A percentile compares a stretch with the other conserved stretches of the same genome.
Evolutionary conservation across 139 green algal species (phyloP).

Genomic region (Micromonas commoda): DNA sequence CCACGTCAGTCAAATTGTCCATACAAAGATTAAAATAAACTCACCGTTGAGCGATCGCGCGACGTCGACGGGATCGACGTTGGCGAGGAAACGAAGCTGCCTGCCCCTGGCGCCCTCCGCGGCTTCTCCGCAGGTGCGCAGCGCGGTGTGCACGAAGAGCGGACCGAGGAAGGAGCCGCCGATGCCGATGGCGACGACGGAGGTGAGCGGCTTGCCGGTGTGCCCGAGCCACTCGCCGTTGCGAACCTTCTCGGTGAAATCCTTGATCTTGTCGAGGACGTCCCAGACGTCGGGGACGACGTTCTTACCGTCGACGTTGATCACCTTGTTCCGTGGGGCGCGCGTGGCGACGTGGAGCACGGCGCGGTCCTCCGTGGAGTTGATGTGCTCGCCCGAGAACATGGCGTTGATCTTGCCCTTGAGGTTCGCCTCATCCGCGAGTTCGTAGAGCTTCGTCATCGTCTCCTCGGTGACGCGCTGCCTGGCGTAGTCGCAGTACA

Average conservation of each 20-base stretch:
- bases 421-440: conserved; percentile 62
- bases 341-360: conserved; percentile 94
- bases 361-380: conserved; percentile 87
- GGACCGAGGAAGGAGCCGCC: conserved; percentile 92
- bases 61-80: conserved; percentile 98
- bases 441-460: conserved; percentile 53
- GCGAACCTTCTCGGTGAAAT: conserved; percentile 82
- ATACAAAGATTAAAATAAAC: too few relatives aligned
- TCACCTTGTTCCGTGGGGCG: conserved; percentile 66
- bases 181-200: conserved; percentile 95
- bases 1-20: too few relatives aligned
- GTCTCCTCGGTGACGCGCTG: conserved; percentile 72
- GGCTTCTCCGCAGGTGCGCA: conserved; percentile 55
- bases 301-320: conserved; percentile 75
- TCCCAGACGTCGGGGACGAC: conserved; percentile 93
- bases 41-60: conserved; percentile 77
- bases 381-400: conserved; percentile 92
- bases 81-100: conserved; percentile 89
- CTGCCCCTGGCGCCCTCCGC: conserved; percentile 53
- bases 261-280: conserved; percentile 98
- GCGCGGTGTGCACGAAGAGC: conserved; percentile 97
- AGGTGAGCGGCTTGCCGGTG: conserved; percentile 92
- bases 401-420: conserved; percentile 89
- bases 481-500: conserved; percentile 79
- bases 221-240: conserved; percentile 80